Evolutionary conservation across 2,329 filamentous ascomycete genomes (phyloP).

Genomic region (Penicillium verrucosum): DNA sequence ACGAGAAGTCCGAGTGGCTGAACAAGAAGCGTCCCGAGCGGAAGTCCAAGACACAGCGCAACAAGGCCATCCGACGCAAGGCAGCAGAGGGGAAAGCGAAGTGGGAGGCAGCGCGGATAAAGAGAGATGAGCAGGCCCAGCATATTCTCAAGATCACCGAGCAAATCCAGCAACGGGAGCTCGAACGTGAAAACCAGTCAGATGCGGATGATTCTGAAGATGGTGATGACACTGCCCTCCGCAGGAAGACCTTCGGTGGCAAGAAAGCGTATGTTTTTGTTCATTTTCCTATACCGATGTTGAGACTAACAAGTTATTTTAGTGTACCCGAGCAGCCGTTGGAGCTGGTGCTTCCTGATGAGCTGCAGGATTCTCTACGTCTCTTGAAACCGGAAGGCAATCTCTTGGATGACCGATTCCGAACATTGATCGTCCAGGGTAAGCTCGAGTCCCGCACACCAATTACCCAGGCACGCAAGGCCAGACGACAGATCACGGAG

Average conservation of each 20-base stretch:
- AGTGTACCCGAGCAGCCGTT: constrained; percentile 69
- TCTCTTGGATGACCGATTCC: constrained; percentile 83
- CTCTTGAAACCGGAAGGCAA: constrained; percentile 94
- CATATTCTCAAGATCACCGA: constrained; percentile 67
- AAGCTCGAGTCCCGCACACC: constrained; percentile 81
- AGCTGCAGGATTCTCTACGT: constrained; percentile 77
- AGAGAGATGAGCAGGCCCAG: constrained; percentile 67
- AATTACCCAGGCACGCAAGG: constrained; percentile 77
- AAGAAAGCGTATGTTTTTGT: constrained; percentile 49
- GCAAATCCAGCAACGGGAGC: constrained; percentile 48
- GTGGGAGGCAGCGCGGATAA: constrained; percentile 72
- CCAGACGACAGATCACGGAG: constrained; percentile 77
- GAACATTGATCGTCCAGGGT: constrained; percentile 81
- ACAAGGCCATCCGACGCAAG: constrained; percentile 84
- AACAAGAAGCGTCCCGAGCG: constrained; percentile 74
- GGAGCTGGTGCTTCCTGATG: constrained; percentile 75
- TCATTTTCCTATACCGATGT: background rate
- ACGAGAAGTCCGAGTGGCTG: constrained; percentile 63
- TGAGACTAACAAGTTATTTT: constrained; percentile 19
- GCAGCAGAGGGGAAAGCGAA: constrained; percentile 74
- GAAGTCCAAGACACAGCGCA: constrained; percentile 82
- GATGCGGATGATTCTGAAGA: constrained; percentile 46
- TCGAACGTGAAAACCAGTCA: constrained; percentile 42
- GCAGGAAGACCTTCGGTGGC: constrained; percentile 68
- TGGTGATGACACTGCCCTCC: constrained; percentile 61